Percentiles rank a stretch among this genome's conserved stretches.
Conservation (phyloP, 2,329 filamentous ascomycete species). For the Ophiostoma quercus region DNA sequence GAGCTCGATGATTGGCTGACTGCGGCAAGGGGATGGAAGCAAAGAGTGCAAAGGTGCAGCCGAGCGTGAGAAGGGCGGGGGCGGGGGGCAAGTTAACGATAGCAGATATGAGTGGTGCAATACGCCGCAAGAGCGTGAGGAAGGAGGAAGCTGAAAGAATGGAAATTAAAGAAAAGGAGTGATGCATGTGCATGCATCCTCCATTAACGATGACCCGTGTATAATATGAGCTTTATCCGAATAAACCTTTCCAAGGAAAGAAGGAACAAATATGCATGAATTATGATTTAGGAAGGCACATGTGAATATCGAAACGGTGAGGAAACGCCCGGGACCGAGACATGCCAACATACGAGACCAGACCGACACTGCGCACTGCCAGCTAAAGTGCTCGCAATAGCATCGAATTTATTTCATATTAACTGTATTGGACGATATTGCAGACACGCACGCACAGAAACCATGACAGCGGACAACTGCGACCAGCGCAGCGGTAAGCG, state of each 20-base stretch:
- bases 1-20: constrained; percentile 26
- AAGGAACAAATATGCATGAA: background rate
- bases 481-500: constrained; percentile 20
- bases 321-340: background rate
- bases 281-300: background rate
- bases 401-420: background rate
- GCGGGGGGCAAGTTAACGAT: background rate
- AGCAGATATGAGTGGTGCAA: background rate
- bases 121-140: background rate
- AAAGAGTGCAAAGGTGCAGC: constrained; percentile 4
- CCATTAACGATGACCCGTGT: background rate
- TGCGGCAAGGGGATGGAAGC: constrained; percentile 11
- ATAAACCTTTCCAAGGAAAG: background rate
- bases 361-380: background rate
- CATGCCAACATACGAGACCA: constrained; percentile 6
- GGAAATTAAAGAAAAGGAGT: background rate
- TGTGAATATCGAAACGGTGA: constrained; percentile 8
- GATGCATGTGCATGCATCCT: background rate
- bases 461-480: constrained; percentile 17
- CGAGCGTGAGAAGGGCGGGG: constrained; percentile 17
- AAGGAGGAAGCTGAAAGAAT: background rate
- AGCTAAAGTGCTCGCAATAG: background rate
- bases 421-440: background rate
- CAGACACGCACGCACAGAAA: constrained; percentile 5
- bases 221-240: too few species aligned